phyloP scores from a whole-genome alignment of 768 basidiomycete genomes.

The Suillus americanus region DNA sequence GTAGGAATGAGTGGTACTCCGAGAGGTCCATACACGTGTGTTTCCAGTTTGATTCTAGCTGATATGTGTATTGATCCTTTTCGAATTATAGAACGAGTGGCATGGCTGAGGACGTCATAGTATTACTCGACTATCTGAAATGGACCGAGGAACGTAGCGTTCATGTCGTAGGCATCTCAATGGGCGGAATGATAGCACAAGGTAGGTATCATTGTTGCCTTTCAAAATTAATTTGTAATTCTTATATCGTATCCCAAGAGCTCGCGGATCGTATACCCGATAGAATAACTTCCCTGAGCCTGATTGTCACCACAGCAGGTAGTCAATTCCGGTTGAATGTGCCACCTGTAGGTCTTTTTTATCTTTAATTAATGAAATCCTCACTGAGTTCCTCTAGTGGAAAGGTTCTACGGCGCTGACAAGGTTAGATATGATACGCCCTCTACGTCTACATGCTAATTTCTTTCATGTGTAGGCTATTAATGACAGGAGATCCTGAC shows the following conservation, averaged over 20 bases:
- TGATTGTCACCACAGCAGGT: conserved; percentile 72
- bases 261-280: conserved; percentile 65
- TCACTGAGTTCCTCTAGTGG: conserved; percentile 31
- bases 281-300: conserved; percentile 63
- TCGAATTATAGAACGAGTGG: conserved; percentile 52
- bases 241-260: conserved; percentile 41
- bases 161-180: conserved; percentile 71
- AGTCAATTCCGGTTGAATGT: conserved; percentile 56
- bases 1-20: conserved; percentile 76
- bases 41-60: not conserved
- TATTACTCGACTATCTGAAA: conserved; percentile 65
- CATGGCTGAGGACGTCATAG: conserved; percentile 77
- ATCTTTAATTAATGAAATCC: not conserved
- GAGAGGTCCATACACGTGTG: conserved; percentile 72
- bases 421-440: conserved; percentile 23
- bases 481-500: conserved; percentile 38
- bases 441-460: conserved; percentile 7
- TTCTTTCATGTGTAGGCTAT: conserved; percentile 30
- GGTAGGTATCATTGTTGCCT: conserved; percentile 49
- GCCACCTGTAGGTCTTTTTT: conserved; percentile 50
- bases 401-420: conserved; percentile 37
- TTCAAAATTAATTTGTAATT: not conserved
- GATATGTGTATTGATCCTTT: not conserved
- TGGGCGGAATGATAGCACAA: conserved; percentile 87
- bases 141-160: conserved; percentile 65